Percentiles rank a stretch among this genome's conserved stretches.
phyloP scores from a whole-genome alignment of 2,329 filamentous ascomycete species.

The Ilyonectria destructans region DNA sequence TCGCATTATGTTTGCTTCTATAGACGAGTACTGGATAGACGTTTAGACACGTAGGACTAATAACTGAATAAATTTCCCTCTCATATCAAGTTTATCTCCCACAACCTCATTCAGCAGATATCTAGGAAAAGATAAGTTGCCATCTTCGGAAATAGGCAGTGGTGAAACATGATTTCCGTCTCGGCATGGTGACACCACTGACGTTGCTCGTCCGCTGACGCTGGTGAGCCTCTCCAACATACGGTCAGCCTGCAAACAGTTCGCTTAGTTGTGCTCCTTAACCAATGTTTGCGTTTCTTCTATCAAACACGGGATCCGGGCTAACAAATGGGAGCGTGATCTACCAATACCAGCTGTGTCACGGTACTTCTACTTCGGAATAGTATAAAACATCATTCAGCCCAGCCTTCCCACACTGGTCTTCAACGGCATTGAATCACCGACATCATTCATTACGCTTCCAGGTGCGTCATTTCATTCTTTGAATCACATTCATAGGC shows the following conservation, averaged over 20 bases:
- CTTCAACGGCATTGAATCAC: not conserved
- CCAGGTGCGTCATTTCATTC: not conserved
- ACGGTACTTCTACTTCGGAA: not conserved
- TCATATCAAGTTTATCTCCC: not conserved
- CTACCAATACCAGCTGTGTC: not conserved
- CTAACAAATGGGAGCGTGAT: not conserved
- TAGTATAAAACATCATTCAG: not conserved
- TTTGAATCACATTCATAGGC: not conserved
- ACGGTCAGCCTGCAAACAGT: not conserved
- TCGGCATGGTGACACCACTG: not conserved
- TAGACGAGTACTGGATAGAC: not conserved
- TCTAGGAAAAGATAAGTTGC: not conserved
- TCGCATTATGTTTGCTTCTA: not conserved
- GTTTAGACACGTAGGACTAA: too few species aligned
- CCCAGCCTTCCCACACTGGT: not conserved
- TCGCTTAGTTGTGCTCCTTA: not conserved
- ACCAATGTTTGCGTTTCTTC: conserved; percentile 4
- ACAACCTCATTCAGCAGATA: not conserved
- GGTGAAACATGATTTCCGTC: not conserved
- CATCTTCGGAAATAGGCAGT: not conserved
- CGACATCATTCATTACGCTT: not conserved
- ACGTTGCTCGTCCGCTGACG: not conserved
- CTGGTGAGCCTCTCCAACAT: not conserved
- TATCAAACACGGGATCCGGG: not conserved
- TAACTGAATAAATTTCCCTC: not conserved